Base-by-base conservation (phyloP, 768 basidiomycete genomes). In the Boletus huronensis region DNA sequence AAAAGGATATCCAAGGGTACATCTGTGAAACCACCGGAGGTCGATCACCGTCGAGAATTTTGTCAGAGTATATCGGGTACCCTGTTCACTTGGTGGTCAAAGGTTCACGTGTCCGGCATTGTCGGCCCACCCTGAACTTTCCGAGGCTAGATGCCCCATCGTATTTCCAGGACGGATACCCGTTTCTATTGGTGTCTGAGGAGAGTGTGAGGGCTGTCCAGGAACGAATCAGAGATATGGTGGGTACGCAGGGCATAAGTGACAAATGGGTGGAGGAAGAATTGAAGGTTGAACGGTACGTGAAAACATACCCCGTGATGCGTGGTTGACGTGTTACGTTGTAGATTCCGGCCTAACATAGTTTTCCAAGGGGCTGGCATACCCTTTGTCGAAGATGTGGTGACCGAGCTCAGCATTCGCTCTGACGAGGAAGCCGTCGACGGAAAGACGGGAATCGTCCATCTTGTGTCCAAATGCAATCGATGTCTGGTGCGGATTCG, bases 341-440 rank as follows among this genome's bases (percentile, higher is more conserved):
- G 21, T 60, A 89, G 88, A 62, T 92, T 90, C 73, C 74, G 89
- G 47, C 88, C 89, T 0, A 92, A 91, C 63, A 83, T 92, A 48
- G 79, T 90, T 7, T 66, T 90, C 59, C 72, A 72, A 50, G 89
- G 89, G 17, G 73, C 76, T 2, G 85, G 80, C 2, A 78, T 77
- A 4, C 80, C 88, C 5, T 92, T 88, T 65, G 78, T 81, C 10
- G 89, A 92, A 66, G 89, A 92, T 60, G 67, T 74, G 35, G 83
- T 87, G 80, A 79, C 82, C 54, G 82, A 83, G 65, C 78, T 90
- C 36, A 59, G 68, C 5, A 77, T 88, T 61, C 78, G 79, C 29
- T 71, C 77, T 8, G 61, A 59, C 13, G 50, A 38, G 46, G 63
- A 68, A 46, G 62, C 63, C 10, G 31, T 19, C 10, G 56, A 62